Evolutionary conservation across 139 green algal genomes (phyloP), one percentile per base, ranked within the genome.

Genomic region (Picochlorum sp.): DNA sequence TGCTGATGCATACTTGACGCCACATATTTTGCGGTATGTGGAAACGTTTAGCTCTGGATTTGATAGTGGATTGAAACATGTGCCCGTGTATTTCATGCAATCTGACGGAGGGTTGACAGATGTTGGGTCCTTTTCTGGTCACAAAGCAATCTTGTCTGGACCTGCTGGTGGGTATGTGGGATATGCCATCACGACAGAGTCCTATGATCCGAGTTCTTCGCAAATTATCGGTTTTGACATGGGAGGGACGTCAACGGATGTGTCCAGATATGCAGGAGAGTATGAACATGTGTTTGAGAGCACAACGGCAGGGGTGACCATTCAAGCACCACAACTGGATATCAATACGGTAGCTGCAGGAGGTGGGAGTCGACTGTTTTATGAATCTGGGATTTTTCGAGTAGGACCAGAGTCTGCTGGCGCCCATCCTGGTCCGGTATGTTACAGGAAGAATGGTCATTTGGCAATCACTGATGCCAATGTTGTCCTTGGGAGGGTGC

Each of bases 151-250:
- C 45, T 83, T 98, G 57, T 96, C 89, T 3, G 92, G 92, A 0
- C 92, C 92, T 1, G 92, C 80, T 71, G 92, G 82, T 47, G 87
- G 88, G 2, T 94, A 95, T 52, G 89, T 96, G 52, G 89, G 90
- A 1, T 96, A 92, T 57, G 89, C 90, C 0, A 72, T 85, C 8
- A 95, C 89, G 24, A 96, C 89, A 2, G 61, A 66, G 21, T 92
- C 82, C 80, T 66, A 80, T 49, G 49, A 56, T 30, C 14, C 51
- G 4, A 54, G n/a, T 21, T 44, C 58, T 16, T 63, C 65, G 26
- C 82, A 96, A 74, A 74, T 95, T 10, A 97, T 98, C 71, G 92
- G 92, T 9, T 98, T 98, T 69, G 92, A 98, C 74, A 98, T 98
- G 92, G 92, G 92, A 18, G 92, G 86, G 56, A 92, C 86, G 26